Evolutionary conservation across 345 rosid species (phyloP).

Genomic region (Euphorbia lathyris): DNA sequence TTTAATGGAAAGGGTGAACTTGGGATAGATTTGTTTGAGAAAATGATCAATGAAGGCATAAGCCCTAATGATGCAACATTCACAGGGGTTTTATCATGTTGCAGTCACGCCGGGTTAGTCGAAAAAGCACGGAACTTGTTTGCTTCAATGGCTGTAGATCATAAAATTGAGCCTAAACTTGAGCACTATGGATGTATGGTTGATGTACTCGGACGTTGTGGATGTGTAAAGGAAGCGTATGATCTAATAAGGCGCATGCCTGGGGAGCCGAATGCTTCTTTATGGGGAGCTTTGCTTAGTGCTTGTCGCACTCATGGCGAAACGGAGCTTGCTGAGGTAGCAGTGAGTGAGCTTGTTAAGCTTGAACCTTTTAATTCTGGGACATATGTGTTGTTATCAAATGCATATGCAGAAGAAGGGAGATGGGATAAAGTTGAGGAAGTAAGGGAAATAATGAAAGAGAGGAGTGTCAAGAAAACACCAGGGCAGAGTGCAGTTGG

Average conservation of each 20-base stretch:
- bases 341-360: constrained; percentile 46
- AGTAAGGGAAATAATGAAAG: constrained; percentile 50
- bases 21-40: constrained; percentile 51
- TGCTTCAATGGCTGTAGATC: constrained; percentile 37
- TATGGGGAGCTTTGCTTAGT: constrained; percentile 74
- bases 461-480: constrained; percentile 41
- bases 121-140: constrained; percentile 51
- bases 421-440: constrained; percentile 68
- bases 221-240: constrained; percentile 52
- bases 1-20: constrained; percentile 52
- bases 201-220: constrained; percentile 63
- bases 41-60: constrained; percentile 42
- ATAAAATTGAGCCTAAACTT: constrained; percentile 44
- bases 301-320: constrained; percentile 64
- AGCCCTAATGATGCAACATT: constrained; percentile 52
- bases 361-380: constrained; percentile 71
- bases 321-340: constrained; percentile 51
- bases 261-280: constrained; percentile 43
- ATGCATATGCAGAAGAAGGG: constrained; percentile 64
- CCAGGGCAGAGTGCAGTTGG: constrained; percentile 44
- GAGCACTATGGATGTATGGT: constrained; percentile 77
- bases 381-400: constrained; percentile 62
- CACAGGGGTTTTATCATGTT: constrained; percentile 56
- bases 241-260: constrained; percentile 53
- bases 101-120: constrained; percentile 56